phyloP scores from a whole-genome alignment of 805 yeast genomes.

The Yamadazyma nakazawae region DNA sequence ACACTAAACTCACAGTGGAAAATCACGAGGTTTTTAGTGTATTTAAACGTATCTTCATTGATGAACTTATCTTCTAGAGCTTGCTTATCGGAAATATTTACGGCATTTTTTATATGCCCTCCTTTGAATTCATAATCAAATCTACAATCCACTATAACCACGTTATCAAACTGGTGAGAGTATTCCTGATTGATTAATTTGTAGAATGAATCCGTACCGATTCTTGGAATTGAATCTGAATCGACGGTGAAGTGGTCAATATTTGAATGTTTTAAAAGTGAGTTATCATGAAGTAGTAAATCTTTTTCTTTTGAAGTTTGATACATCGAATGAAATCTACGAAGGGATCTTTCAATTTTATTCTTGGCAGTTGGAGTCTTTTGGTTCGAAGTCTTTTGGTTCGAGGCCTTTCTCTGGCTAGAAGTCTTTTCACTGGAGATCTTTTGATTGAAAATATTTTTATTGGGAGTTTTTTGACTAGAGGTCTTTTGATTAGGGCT shows the following conservation, averaged over 20 bases:
- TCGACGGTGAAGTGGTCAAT: slow-evolving; percentile 29
- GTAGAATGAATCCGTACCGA: slow-evolving; percentile 55
- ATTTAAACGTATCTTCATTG: slow-evolving; percentile 14
- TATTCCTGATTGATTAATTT: slow-evolving; percentile 54
- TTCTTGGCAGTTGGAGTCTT: background rate
- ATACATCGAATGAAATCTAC: slow-evolving; percentile 70
- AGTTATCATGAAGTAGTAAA: slow-evolving; percentile 24
- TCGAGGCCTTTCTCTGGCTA: too few relatives aligned
- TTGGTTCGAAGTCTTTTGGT: too few relatives aligned
- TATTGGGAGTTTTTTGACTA: too few relatives aligned
- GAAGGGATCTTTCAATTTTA: slow-evolving; percentile 16
- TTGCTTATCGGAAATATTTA: slow-evolving; percentile 69
- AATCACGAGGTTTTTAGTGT: slow-evolving; percentile 45
- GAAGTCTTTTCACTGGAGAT: background rate
- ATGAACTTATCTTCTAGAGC: slow-evolving; percentile 60
- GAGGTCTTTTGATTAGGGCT: too few relatives aligned
- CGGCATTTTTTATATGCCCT: slow-evolving; percentile 85
- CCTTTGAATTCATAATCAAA: slow-evolving; percentile 90
- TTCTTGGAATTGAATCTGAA: slow-evolving; percentile 68
- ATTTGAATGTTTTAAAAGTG: slow-evolving; percentile 26
- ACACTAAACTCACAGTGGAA: slow-evolving; percentile 96
- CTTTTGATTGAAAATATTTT: too few relatives aligned
- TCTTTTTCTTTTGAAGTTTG: slow-evolving; percentile 42
- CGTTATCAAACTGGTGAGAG: slow-evolving; percentile 49
- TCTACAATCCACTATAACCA: slow-evolving; percentile 77